A percentile compares a stretch with the other conserved stretches of the same genome.
Conservation (phyloP, 2,329 filamentous ascomycete genomes). For the Helicocarpus griseus region DNA sequence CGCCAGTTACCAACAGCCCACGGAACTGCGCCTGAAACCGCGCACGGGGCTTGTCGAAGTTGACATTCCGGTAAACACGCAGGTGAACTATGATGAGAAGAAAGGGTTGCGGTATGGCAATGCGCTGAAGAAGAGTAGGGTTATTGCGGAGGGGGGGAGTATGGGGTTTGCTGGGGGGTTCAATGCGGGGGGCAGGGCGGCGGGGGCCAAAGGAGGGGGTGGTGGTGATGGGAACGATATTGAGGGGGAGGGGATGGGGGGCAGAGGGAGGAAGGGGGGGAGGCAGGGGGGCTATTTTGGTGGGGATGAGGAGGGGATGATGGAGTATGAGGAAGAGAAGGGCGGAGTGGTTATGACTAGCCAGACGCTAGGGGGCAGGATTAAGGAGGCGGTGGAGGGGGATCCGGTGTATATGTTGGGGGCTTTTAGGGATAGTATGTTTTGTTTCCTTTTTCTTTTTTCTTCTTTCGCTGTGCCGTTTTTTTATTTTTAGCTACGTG, state of each 20-base stretch:
- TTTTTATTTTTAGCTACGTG: slow-evolving; percentile 1
- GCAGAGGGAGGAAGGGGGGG: slow-evolving; percentile 9
- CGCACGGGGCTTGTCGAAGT: slow-evolving; percentile 77
- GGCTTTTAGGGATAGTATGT: slow-evolving; percentile 72
- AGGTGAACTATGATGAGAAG: slow-evolving; percentile 66
- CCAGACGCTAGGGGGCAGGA: slow-evolving; percentile 79
- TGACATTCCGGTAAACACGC: slow-evolving; percentile 72
- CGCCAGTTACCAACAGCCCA: slow-evolving; percentile 47
- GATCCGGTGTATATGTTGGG: slow-evolving; percentile 78
- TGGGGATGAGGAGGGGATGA: slow-evolving; percentile 15
- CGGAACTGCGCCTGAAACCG: slow-evolving; percentile 72
- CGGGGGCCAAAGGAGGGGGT: not conserved
- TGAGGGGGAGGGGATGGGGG: slow-evolving; percentile 1
- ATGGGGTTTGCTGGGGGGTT: slow-evolving; percentile 66
- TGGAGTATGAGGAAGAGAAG: slow-evolving; percentile 18
- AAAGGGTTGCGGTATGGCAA: slow-evolving; percentile 79
- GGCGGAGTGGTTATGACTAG: slow-evolving; percentile 54
- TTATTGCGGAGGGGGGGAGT: slow-evolving; percentile 52
- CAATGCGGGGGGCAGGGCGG: slow-evolving; percentile 28
- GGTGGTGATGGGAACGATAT: slow-evolving; percentile 17
- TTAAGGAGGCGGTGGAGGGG: slow-evolving; percentile 57
- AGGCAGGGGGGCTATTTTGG: slow-evolving; percentile 3
- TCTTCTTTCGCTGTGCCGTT: not conserved
- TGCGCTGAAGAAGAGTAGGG: slow-evolving; percentile 50
- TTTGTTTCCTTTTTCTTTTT: not conserved